Evolutionary conservation across 768 basidiomycete species (phyloP).

Genomic region (Mycena olivaceomarginata): DNA sequence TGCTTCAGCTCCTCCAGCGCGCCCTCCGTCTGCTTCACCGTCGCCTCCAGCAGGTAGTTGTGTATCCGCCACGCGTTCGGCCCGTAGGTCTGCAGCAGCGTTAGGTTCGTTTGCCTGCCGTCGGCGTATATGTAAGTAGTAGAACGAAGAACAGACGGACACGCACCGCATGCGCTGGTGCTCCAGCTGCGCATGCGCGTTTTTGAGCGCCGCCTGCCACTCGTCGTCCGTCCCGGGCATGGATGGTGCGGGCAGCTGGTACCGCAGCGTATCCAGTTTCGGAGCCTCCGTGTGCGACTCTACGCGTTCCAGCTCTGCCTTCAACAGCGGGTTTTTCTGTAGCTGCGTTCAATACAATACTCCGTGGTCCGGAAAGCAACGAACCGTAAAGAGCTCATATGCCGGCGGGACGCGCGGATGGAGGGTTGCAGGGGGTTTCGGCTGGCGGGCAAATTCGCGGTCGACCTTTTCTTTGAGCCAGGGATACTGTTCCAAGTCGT

Average conservation of each 20-base stretch:
- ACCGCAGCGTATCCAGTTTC: conserved; percentile 82
- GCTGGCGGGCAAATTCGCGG: conserved; percentile 83
- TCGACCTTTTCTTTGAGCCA: conserved; percentile 85
- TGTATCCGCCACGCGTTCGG: conserved; percentile 94
- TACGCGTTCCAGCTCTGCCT: conserved; percentile 85
- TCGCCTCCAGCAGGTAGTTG: conserved; percentile 90
- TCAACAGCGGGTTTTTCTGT: conserved; percentile 82
- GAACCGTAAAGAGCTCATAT: conserved; percentile 80
- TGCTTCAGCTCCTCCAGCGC: conserved; percentile 87
- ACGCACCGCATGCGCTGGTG: conserved; percentile 88
- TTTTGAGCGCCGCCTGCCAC: conserved; percentile 84
- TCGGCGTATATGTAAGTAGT: not conserved
- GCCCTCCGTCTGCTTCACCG: conserved; percentile 82
- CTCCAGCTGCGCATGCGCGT: conserved; percentile 89
- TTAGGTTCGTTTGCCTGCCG: conserved; percentile 86
- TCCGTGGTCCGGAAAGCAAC: conserved; percentile 52
- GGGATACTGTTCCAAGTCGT: conserved; percentile 89
- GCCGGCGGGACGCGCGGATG: conserved; percentile 85
- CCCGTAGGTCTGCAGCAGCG: conserved; percentile 90
- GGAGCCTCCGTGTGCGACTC: conserved; percentile 79
- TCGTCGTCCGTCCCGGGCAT: conserved; percentile 82
- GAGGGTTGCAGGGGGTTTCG: conserved; percentile 73
- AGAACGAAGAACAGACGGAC: not conserved
- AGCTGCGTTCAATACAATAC: conserved; percentile 21
- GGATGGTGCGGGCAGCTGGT: conserved; percentile 84